These are phyloP conservation scores for Penicillium silybi DNA, from an alignment of 495 filamentous ascomycete species.

Conservation along the genomic window DNA sequence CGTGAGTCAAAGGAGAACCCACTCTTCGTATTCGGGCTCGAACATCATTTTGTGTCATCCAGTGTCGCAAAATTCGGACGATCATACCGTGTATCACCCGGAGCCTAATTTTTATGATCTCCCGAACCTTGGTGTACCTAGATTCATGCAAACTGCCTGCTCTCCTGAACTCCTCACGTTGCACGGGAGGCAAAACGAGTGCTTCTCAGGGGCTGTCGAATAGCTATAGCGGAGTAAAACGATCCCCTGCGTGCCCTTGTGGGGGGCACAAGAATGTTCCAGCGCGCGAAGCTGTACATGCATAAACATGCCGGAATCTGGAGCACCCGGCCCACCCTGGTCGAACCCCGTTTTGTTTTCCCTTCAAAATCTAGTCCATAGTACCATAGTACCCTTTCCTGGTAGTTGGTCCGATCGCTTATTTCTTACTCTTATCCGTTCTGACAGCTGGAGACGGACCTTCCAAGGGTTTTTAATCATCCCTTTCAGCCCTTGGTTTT, in stretches of 20 bases:
- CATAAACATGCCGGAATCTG: constrained; percentile 4
- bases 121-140: not conserved
- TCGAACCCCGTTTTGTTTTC: not conserved
- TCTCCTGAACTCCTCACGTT: not conserved
- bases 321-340: constrained; percentile 2
- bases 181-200: not conserved
- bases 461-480: not conserved
- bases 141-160: not conserved
- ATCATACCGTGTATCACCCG: not conserved
- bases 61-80: not conserved
- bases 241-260: not conserved
- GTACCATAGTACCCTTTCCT: not conserved
- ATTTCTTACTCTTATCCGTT: not conserved
- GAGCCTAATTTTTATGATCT: not conserved
- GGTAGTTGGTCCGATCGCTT: not conserved
- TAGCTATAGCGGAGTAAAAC: not conserved
- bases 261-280: not conserved
- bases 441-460: not conserved
- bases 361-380: not conserved
- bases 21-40: not conserved
- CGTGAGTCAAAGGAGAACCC: not conserved
- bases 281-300: not conserved
- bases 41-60: not conserved
- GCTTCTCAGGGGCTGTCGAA: not conserved
- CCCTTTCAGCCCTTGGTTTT: not conserved